phyloP scores from a whole-genome alignment of 306 rosid genomes.

The Coriaria nepalensis region DNA sequence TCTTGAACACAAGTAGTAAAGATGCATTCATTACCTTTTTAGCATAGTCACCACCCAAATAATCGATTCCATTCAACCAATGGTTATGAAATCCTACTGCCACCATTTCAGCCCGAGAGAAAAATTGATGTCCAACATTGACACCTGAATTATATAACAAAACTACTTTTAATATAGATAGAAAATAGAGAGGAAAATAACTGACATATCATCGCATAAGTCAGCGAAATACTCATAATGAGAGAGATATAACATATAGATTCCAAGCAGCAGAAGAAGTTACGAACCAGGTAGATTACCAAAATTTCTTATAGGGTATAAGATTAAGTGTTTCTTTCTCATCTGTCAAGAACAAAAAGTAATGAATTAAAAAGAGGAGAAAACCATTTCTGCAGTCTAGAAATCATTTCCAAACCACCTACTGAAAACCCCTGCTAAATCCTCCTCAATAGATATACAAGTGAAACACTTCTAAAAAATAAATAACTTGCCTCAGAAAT shows the following conservation, averaged over 20 bases:
- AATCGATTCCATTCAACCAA: slow-evolving; percentile 28
- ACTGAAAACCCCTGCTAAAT: neutral
- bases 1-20: neutral
- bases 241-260: too few species aligned
- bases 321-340: slow-evolving; percentile 12
- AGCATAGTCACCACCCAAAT: slow-evolving; percentile 10
- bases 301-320: slow-evolving; percentile 9
- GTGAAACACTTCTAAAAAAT: neutral
- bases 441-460: too few species aligned
- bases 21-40: neutral
- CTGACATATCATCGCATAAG: too few species aligned
- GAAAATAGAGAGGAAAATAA: slow-evolving; percentile 1
- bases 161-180: neutral
- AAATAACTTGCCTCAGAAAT: slow-evolving; percentile 20
- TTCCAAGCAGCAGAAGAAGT: neutral
- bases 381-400: neutral
- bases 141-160: slow-evolving; percentile 15
- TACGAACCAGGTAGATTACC: slow-evolving; percentile 27
- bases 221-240: too few species aligned
- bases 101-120: slow-evolving; percentile 30
- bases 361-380: neutral
- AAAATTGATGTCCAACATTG: slow-evolving; percentile 23
- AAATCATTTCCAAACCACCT: neutral
- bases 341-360: slow-evolving; percentile 14
- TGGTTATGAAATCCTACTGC: slow-evolving; percentile 23